Evolutionary conservation across 768 basidiomycete genomes (phyloP), one percentile per base, ranked within the genome.

Genomic region (Crassisporium funariophilum): DNA sequence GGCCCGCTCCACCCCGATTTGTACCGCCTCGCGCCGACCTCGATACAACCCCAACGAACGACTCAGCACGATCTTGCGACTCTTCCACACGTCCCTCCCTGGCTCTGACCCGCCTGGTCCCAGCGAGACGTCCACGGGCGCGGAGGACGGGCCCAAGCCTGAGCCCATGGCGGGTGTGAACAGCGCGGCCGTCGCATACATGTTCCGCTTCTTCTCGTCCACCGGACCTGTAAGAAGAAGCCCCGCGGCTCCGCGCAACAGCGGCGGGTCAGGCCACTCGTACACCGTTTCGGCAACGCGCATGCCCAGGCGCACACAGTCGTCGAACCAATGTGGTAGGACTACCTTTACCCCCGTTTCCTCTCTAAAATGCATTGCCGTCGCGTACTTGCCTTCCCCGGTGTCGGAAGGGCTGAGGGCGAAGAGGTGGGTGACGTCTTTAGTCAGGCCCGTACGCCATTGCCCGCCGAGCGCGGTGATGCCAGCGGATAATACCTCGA

Each of bases 311-410:
- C 79, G 73, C 17, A 88, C 75, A 2, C 77, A 76, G 54, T 93
- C 91, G 55, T 94, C 89, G 49, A 94, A 94, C 93, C 94, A 97
- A 52, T 94, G 90, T 0, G 93, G 94, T 0, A 92, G 75, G n/a
- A 97, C 59, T 8, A 92, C 71, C 40, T 76, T 80, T 57, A 94
- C 78, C 7, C 72, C 66, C 0, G 82, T 83, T 38, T 76, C 68
- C 3, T 77, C 64, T 41, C 81, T 76, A 63, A 78, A 83, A 52
- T 85, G 80, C 53, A 86, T 68, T 4, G 77, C 78, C 1, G 71
- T 73, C 7, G 61, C 56, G 46, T 79, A 83, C 60, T 83, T 84
- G n/a, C n/a, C n/a, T n/a, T n/a, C n/a, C 21, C 71, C 63, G 4
- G 81, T 81, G 2, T 71, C 70, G 45, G 72, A 52, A 42, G 71